Evolutionary conservation across 768 basidiomycete genomes (phyloP).

Genomic region (Tephrocybe rancida): DNA sequence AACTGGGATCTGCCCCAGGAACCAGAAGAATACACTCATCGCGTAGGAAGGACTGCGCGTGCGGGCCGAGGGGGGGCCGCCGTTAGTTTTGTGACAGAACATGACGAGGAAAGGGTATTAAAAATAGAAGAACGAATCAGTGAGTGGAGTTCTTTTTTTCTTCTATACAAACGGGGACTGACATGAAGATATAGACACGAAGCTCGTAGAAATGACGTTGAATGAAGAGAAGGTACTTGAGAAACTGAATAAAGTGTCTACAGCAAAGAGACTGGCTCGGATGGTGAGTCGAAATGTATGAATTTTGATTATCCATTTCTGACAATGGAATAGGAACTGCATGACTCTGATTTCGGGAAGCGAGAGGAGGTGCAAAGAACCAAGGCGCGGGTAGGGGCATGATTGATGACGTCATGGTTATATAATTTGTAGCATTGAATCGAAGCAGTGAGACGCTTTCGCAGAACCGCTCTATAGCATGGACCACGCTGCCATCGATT

Average conservation of each 20-base stretch:
- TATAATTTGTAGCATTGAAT: background rate
- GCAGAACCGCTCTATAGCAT: no score
- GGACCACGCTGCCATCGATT: conserved; percentile 31
- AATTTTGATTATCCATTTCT: background rate
- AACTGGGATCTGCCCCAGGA: conserved; percentile 96
- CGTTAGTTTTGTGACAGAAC: conserved; percentile 93
- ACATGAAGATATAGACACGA: conserved; percentile 53
- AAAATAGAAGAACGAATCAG: conserved; percentile 86
- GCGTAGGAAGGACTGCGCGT: conserved; percentile 92
- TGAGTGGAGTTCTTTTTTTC: conserved; percentile 38
- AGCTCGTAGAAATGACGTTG: conserved; percentile 72
- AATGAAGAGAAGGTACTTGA: conserved; percentile 84
- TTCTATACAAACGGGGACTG: background rate
- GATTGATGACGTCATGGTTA: conserved; percentile 16
- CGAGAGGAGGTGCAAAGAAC: conserved; percentile 81
- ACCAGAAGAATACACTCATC: conserved; percentile 94
- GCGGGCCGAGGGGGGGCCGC: conserved; percentile 89
- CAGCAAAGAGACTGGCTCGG: conserved; percentile 89
- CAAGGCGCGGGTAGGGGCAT: conserved; percentile 44
- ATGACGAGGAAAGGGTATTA: conserved; percentile 83
- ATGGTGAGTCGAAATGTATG: conserved; percentile 64
- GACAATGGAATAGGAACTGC: conserved; percentile 63
- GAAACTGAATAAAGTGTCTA: conserved; percentile 85
- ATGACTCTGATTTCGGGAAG: conserved; percentile 88
- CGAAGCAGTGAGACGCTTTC: no score